phyloP scores from a whole-genome alignment of 306 rosid genomes.

The Boehmeria nivea region DNA sequence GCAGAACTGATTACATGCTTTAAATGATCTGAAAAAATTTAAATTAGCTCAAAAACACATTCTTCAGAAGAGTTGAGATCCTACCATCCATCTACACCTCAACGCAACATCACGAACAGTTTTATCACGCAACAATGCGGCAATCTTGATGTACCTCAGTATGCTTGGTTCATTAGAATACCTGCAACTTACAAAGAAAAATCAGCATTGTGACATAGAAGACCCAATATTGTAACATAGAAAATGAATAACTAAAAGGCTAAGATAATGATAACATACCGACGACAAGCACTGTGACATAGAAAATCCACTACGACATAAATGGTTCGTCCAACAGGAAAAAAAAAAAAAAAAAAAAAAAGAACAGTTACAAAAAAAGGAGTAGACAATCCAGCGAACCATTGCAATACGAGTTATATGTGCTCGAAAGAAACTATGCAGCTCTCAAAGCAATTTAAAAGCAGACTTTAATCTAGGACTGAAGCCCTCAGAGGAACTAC shows the following conservation, averaged over 20 bases:
- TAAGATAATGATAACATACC: no score
- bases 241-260: no score
- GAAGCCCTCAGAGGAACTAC: background rate
- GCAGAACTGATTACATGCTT: background rate
- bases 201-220: background rate
- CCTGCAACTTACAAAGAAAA: slow-evolving; percentile 26
- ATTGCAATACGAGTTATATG: slow-evolving; percentile 1
- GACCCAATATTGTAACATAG: no score
- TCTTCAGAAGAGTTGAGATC: slow-evolving; percentile 32
- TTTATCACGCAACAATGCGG: slow-evolving; percentile 80
- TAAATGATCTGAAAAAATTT: background rate
- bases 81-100: slow-evolving; percentile 98
- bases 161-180: slow-evolving; percentile 85
- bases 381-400: background rate
- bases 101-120: slow-evolving; percentile 99
- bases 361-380: background rate
- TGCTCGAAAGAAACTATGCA: background rate
- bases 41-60: slow-evolving; percentile 3
- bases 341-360: background rate
- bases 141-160: slow-evolving; percentile 92
- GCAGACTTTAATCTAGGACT: background rate
- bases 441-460: background rate
- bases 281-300: background rate
- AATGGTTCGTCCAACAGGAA: background rate
- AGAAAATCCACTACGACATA: background rate